Base-by-base conservation (phyloP, 306 rosid genomes). In the Prunus armeniaca region DNA sequence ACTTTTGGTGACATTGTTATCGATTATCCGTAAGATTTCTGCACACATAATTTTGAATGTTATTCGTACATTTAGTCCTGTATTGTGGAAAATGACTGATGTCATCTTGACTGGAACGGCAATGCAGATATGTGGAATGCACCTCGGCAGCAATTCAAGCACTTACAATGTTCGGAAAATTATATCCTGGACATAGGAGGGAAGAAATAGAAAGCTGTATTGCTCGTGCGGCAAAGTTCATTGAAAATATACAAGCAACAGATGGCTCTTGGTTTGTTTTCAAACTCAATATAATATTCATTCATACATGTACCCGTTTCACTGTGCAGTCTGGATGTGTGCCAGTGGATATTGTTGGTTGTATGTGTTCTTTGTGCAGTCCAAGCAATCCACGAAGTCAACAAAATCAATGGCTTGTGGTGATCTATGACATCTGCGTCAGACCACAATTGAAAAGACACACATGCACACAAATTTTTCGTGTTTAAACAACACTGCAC, bases 1-100 rank as follows among this genome's bases (percentile, higher is more conserved):
- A 82, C 82, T 73, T 82, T 82, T 30, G 86, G 86, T 27, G 86
- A 82, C 69, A 82, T 82, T 69, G 82, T 82, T 38, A 78, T 82
- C 17, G 86, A 82, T 73, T 82, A 82, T 64, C 80, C 80, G 77
- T 82, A 69, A 46, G 86, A 49, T 50, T 67, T 73, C 70, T 32
- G 45, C 55, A 81, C 20, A 43, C 47, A 34, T 57, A 7, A 24
- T 25, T 54, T 32, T 61, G 62, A 52, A 69, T 63, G 13, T 55
- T 68, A 12, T 38, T 38, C 9, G 2, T 64, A 55, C 38, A 46
- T 49, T 76, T 34, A 55, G 22, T 56, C 34, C 15, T 38, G 9
- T 34, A 55, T 38, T 6, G 14, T 56, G 67, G 43, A 15, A 24
- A 43, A 57, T 18, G n/a, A 30, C 65, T 34, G 49, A 50, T 32